Evolutionary conservation across 2,329 filamentous ascomycete species (phyloP).

Genomic region (Aspergillus jensenii): DNA sequence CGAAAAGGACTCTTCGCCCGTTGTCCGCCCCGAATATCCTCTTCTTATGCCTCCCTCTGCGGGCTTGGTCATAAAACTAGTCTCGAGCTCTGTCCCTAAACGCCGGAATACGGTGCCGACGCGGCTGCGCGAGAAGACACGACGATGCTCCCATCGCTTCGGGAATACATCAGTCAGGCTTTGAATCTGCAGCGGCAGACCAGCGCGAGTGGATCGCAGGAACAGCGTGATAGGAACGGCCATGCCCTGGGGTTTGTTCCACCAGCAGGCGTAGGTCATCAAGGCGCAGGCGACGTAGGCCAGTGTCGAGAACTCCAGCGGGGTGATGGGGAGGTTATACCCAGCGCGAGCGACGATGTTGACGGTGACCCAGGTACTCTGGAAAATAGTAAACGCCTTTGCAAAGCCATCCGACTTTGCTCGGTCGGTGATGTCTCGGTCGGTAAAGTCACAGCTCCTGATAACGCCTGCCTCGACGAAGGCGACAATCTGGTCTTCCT

Average conservation of each 20-base stretch:
- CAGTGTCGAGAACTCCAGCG: neutral
- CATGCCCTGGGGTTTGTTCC: constrained; percentile 1
- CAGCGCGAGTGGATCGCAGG: neutral
- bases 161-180: neutral
- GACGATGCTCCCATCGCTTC: neutral
- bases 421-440: neutral
- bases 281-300: neutral
- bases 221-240: neutral
- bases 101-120: neutral
- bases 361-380: neutral
- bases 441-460: neutral
- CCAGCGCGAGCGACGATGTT: neutral
- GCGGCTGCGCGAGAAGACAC: neutral
- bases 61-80: too few relatives aligned
- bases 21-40: too few relatives aligned
- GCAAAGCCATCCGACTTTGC: neutral
- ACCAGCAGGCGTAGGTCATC: neutral
- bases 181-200: neutral
- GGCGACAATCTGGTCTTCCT: neutral
- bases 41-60: too few relatives aligned
- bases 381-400: neutral
- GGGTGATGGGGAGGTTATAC: neutral
- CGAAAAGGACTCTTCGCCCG: too few relatives aligned
- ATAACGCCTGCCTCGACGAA: neutral
- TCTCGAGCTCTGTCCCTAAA: too few relatives aligned